Evolutionary conservation across 805 yeast genomes (phyloP).

Genomic region (Candida lessepsii): DNA sequence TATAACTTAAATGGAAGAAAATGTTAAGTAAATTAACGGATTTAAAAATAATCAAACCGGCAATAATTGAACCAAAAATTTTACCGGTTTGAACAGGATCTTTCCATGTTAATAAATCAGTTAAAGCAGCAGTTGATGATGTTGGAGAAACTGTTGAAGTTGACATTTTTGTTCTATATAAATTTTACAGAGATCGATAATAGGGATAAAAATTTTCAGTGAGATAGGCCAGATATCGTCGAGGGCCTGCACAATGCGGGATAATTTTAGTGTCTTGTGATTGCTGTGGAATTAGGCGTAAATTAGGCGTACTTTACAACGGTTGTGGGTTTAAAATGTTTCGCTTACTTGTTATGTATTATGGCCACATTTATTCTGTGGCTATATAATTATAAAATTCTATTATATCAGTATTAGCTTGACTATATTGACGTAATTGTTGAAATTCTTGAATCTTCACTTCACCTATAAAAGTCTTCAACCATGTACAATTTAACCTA

Average conservation of each 20-base stretch:
- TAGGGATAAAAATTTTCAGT: conserved; percentile 11
- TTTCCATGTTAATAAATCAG: conserved; percentile 64
- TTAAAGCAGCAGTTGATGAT: conserved; percentile 11
- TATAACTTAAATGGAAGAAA: conserved; percentile 57
- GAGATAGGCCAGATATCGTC: conserved; percentile 8
- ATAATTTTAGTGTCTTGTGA: conserved; percentile 8
- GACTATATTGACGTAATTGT: not conserved
- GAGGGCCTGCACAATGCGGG: conserved; percentile 2
- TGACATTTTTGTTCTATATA: conserved; percentile 12
- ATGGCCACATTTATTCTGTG: not conserved
- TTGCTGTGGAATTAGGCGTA: conserved; percentile 6
- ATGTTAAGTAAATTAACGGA: conserved; percentile 61
- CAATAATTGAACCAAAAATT: conserved; percentile 63
- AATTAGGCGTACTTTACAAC: no score
- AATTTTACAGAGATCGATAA: conserved; percentile 1
- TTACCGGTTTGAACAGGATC: conserved; percentile 76
- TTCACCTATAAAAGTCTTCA: conserved; percentile 17
- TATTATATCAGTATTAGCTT: conserved; percentile 10
- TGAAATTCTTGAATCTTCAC: conserved; percentile 17
- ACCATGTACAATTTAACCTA: conserved; percentile 16
- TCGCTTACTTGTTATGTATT: not conserved
- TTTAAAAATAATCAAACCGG: conserved; percentile 56
- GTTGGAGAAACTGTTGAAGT: conserved; percentile 12
- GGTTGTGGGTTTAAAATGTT: not conserved
- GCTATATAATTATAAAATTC: conserved; percentile 6